Percentiles rank a stretch among this genome's conserved stretches.
phyloP scores from a whole-genome alignment of 495 filamentous ascomycete genomes.

The Penicillium steckii region DNA sequence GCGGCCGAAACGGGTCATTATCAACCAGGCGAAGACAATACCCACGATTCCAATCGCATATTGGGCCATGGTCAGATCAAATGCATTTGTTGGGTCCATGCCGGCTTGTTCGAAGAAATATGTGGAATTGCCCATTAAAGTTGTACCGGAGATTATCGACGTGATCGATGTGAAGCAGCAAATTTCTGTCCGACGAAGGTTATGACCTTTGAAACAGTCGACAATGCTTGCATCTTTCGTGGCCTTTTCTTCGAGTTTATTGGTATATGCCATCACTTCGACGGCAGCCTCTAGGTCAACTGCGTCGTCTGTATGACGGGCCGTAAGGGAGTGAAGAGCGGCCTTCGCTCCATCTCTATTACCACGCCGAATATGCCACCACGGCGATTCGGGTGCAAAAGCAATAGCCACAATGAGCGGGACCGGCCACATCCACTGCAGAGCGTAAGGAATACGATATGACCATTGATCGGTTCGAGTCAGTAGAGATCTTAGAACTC shows the following conservation, averaged over 20 bases:
- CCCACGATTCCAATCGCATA: conserved; percentile 30
- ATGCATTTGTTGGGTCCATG: conserved; percentile 38
- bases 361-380: conserved; percentile 77
- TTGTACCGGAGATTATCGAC: conserved; percentile 7
- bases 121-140: conserved; percentile 50
- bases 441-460: conserved; percentile 63
- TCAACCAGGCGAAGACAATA: conserved; percentile 23
- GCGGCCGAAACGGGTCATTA: conserved; percentile 47
- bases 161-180: conserved; percentile 57
- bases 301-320: conserved; percentile 47
- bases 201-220: conserved; percentile 72
- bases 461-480: conserved; percentile 56
- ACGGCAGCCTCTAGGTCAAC: conserved; percentile 71
- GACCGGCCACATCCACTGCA: conserved; percentile 82
- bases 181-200: conserved; percentile 72
- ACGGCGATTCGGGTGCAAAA: conserved; percentile 73
- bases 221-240: conserved; percentile 59
- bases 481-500: conserved; percentile 52
- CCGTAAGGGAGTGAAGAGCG: conserved; percentile 63
- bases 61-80: conserved; percentile 26
- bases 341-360: conserved; percentile 62
- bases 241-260: conserved; percentile 66
- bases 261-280: conserved; percentile 79
- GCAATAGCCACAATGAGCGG: conserved; percentile 66
- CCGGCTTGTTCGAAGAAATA: conserved; percentile 67